Evolutionary conservation across 805 yeast genomes (phyloP).

Genomic region (Starmera caribaea): DNA sequence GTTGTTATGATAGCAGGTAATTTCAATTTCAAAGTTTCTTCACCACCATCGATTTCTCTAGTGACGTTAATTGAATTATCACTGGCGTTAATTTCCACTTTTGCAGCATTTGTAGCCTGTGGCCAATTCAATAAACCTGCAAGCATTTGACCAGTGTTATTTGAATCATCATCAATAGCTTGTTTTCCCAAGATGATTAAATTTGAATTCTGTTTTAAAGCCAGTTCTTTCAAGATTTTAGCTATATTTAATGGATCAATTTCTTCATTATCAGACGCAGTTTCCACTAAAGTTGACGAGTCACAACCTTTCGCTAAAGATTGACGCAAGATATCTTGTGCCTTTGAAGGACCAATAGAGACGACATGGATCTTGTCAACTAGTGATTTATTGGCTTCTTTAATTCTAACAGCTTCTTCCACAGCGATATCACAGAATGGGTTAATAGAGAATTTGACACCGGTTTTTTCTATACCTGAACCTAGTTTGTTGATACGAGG

Average conservation of each 20-base stretch:
- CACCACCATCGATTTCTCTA: conserved; percentile 94
- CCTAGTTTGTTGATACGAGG: conserved; percentile 85
- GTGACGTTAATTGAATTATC: conserved; percentile 54
- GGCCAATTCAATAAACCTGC: conserved; percentile 95
- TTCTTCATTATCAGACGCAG: conserved; percentile 46
- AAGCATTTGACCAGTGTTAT: conserved; percentile 94
- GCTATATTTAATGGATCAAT: conserved; percentile 89
- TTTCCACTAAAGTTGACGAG: conserved; percentile 67
- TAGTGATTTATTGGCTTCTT: conserved; percentile 49
- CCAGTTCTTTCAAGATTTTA: conserved; percentile 67
- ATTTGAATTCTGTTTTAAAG: conserved; percentile 62
- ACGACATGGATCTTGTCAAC: conserved; percentile 87
- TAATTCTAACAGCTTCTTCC: conserved; percentile 83
- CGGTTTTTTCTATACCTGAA: conserved; percentile 73
- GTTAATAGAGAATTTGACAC: conserved; percentile 86
- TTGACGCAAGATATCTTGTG: conserved; percentile 80
- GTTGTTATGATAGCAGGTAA: conserved; percentile 86
- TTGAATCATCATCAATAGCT: conserved; percentile 91
- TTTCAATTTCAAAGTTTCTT: conserved; percentile 66
- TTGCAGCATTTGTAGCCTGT: conserved; percentile 91
- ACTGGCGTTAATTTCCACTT: conserved; percentile 54
- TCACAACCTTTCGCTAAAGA: conserved; percentile 96
- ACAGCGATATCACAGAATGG: conserved; percentile 98
- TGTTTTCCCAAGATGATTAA: conserved; percentile 90
- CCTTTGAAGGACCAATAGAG: conserved; percentile 77